phyloP scores from a whole-genome alignment of 2,329 filamentous ascomycete species.

The Zasmidium cellare region DNA sequence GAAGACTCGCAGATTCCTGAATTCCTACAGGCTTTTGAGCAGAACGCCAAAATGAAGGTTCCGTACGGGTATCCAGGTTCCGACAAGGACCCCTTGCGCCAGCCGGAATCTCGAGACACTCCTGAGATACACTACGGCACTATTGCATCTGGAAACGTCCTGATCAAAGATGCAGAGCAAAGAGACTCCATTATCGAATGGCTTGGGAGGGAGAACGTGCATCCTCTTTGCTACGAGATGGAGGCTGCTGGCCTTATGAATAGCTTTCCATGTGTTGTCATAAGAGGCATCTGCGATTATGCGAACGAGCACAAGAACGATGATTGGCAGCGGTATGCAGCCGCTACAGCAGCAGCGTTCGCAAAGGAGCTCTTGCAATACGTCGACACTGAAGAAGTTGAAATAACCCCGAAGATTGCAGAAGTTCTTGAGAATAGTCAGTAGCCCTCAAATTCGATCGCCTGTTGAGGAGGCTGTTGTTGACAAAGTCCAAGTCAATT shows the following conservation, averaged over 20 bases:
- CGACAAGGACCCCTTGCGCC: background rate
- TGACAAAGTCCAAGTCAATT: too few species aligned
- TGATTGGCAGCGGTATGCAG: slow-evolving; percentile 25
- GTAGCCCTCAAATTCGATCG: too few species aligned
- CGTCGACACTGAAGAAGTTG: slow-evolving; percentile 1
- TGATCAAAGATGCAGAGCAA: slow-evolving; percentile 40
- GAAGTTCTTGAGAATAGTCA: background rate
- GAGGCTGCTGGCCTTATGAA: slow-evolving; percentile 26
- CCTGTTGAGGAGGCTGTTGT: too few species aligned
- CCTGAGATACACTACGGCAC: slow-evolving; percentile 39
- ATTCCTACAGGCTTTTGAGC: background rate
- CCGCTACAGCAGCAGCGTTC: slow-evolving; percentile 24
- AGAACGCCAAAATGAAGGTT: background rate
- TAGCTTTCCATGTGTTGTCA: slow-evolving; percentile 25
- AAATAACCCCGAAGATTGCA: background rate
- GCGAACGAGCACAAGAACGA: slow-evolving; percentile 26
- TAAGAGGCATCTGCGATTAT: slow-evolving; percentile 29
- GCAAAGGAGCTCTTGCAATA: slow-evolving; percentile 18
- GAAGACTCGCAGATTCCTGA: background rate
- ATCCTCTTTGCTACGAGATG: slow-evolving; percentile 22
- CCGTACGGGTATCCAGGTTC: background rate
- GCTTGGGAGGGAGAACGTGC: slow-evolving; percentile 4
- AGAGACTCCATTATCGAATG: slow-evolving; percentile 26
- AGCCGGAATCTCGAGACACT: background rate
- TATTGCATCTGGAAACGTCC: slow-evolving; percentile 42